Base-by-base conservation (phyloP, 495 filamentous ascomycete genomes). In the Hypomontagnella submonticulosa region DNA sequence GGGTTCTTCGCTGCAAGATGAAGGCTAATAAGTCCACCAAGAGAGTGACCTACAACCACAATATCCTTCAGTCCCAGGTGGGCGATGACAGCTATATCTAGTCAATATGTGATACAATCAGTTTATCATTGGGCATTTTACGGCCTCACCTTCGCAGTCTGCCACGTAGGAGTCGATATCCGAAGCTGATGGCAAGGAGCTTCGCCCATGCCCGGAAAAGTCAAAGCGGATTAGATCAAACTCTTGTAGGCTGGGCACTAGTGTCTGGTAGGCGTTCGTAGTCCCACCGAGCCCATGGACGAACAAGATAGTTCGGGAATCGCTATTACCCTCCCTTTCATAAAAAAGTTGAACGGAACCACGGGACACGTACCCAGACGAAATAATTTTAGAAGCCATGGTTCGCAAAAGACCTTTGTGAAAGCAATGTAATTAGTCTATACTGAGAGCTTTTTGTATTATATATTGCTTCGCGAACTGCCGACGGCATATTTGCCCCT, bases 271-370 rank as follows among this genome's bases (percentile, higher is more conserved):
- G 7, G 54, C 19, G 12, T 57, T 57, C 32, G 54, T 57, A 15
- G 42, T 57, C 4, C 54, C 54, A 9, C 54, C 54, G 19, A 57
- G 20, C 4, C 42, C 54, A 11, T 57, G 54, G 2, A 57, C 7
- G 54, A 57, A 57, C 3, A 57, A 19, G 27, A 57, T 48, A 27
- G 42, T 57, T n/a, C 32, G 46, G 11, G 54, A 47, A 1, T 13
- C 42, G 1, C 12, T 38, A n/a, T 36, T 38, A 10, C 54, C 54
- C n/a, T 57, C 54, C 11, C 54, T 34, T 20, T 57, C 54, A 33
- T 57, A 57, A 32, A 57, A 57, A 47, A 57, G 54, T 23, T 57
- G 33, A 23, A 57, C 42, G 12, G 54, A 48, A 15, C 37, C 54
- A 4, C 54, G 54, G 19, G 34, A 12, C 37, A 57, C 18, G 33